Conservation (phyloP, 2,329 filamentous ascomycete genomes). For the Penicillium janthinellum region DNA sequence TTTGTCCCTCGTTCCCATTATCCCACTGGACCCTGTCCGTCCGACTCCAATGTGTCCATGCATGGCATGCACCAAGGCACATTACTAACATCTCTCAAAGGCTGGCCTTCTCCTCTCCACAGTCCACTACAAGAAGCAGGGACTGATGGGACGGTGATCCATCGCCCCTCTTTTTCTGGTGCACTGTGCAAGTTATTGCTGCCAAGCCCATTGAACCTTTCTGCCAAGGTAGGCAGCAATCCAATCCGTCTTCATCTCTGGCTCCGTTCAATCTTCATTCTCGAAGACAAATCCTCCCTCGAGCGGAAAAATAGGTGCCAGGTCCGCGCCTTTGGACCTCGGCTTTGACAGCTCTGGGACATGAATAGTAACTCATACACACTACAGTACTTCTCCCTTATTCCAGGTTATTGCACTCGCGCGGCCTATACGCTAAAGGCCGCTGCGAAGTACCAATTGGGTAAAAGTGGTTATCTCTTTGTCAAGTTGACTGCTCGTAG, state of each 20-base stretch:
- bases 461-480: background rate
- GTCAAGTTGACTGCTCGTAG: background rate
- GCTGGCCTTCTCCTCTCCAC: background rate
- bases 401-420: background rate
- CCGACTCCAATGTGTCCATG: too few relatives aligned
- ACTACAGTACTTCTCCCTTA: too few relatives aligned
- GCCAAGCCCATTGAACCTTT: conserved; percentile 12
- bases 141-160: conserved; percentile 1
- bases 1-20: background rate
- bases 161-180: conserved; percentile 9
- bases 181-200: background rate
- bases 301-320: background rate
- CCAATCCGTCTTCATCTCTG: background rate
- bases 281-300: background rate
- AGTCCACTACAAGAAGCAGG: background rate
- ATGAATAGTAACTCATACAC: background rate
- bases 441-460: background rate
- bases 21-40: background rate
- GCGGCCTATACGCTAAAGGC: background rate
- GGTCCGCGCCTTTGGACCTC: conserved; percentile 10
- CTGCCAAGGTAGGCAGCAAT: conserved; percentile 23
- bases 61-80: background rate
- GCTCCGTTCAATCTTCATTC: background rate
- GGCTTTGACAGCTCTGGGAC: conserved; percentile 10
- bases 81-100: background rate